Base-by-base conservation (phyloP, 768 basidiomycete genomes). In the Tulasnella sp. region DNA sequence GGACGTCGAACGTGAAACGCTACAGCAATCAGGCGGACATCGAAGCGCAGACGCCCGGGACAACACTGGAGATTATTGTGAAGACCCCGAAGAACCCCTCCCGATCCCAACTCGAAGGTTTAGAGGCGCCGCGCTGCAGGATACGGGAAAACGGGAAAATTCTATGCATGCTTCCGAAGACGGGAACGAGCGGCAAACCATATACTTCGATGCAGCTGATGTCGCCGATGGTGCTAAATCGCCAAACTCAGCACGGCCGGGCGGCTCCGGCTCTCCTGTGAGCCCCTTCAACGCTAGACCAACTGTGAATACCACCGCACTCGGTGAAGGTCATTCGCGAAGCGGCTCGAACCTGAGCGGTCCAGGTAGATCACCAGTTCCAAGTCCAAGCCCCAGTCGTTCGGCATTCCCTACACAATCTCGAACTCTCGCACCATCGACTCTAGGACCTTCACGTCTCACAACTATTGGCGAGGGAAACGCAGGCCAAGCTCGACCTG, bases 131-230 rank as follows among this genome's bases (percentile, higher is more conserved):
- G 7, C 5, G 34, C 34, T 38, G 34, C 34, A 38, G 15, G 53
- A 55, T 21, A 42, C 34, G 2, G 24, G 53, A 2, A 2, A 29
- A 42, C 34, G 34, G 2, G 30, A 31, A 2, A 42, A 43, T 24
- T 27, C 25, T 8, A 24, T 27, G 30, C 30, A 53, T 3, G 30
- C 25, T 34, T 9, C 25, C 5, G 25, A 34, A 25, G 53, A 22
- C 41, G 38, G 43, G 19, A 41, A 41, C 12, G 53, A 55, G 5
- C 53, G 53, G 17, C 22, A 22, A 1, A 55, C 53, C 17, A 43
- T 55, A 15, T 55, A 55, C 22, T 55, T 43, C 15, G 53, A 55
- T n/a, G 53, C 53, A 7, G 21, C 53, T 1, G 53, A 55, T 7
- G 30, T n/a, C 17, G 31, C 8, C 49, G 53, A 55, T n/a, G 3